Percentiles rank a stretch among this genome's conserved stretches.
Conservation (phyloP, 208 protist species). For the Crithidia bombi region DNA sequence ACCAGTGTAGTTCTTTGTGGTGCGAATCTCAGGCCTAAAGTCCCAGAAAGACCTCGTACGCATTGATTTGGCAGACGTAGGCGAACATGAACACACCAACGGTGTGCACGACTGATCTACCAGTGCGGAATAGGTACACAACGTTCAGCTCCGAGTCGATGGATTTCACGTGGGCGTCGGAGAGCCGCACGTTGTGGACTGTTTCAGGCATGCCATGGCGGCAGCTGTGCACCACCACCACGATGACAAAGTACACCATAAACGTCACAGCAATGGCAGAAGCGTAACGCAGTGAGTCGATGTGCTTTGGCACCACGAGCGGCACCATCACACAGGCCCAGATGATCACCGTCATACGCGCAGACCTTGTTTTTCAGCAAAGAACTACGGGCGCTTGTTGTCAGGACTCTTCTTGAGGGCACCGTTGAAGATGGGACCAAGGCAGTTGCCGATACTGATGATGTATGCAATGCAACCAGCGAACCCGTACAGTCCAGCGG, state of each 20-base stretch:
- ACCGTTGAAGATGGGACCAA: constrained; percentile 37
- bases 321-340: constrained; percentile 68
- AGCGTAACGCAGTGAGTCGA: constrained; percentile 71
- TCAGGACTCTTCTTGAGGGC: constrained; percentile 18
- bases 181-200: constrained; percentile 26
- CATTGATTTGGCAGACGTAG: constrained; percentile 66
- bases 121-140: constrained; percentile 51
- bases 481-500: constrained; percentile 40
- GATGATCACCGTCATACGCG: constrained; percentile 40
- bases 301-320: constrained; percentile 56
- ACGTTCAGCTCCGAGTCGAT: constrained; percentile 25
- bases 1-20: constrained; percentile 43
- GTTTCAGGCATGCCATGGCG: constrained; percentile 32
- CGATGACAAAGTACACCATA: constrained; percentile 55
- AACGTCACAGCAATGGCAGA: constrained; percentile 53
- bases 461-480: constrained; percentile 40
- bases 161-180: constrained; percentile 18
- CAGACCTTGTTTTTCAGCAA: constrained; percentile 26
- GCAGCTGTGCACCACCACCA: constrained; percentile 51
- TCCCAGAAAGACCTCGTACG: constrained; percentile 60
- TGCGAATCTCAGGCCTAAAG: constrained; percentile 38
- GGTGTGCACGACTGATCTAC: constrained; percentile 43
- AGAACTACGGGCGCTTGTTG: constrained; percentile 31
- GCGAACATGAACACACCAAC: constrained; percentile 66
- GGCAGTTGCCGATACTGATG: constrained; percentile 41